These are phyloP conservation scores for Floccularia luteovirens DNA, from an alignment of 768 basidiomycete species.

Conservation along the genomic window DNA sequence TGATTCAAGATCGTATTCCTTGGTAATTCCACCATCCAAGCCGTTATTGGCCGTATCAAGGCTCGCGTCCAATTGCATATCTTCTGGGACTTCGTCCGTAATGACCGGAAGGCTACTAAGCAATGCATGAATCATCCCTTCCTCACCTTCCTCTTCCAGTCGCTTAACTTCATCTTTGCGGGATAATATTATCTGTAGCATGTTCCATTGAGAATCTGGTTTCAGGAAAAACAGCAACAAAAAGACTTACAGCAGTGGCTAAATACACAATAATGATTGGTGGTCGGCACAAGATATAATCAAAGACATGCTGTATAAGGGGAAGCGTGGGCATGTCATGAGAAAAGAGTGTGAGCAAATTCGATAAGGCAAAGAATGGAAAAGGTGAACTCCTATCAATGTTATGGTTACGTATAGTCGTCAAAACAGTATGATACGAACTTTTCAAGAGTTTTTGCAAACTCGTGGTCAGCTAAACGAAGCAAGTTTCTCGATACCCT, in stretches of 20 bases:
- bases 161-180: conserved; percentile 60
- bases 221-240: background rate
- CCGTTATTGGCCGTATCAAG: background rate
- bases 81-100: conserved; percentile 20
- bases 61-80: background rate
- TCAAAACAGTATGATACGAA: conserved; percentile 20
- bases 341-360: conserved; percentile 85
- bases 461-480: conserved; percentile 59
- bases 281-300: conserved; percentile 78
- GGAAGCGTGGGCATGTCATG: conserved; percentile 89
- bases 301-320: conserved; percentile 87
- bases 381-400: conserved; percentile 64
- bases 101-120: conserved; percentile 60
- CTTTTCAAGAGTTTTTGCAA: conserved; percentile 64
- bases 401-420: conserved; percentile 2
- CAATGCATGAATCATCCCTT: conserved; percentile 76
- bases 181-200: conserved; percentile 57
- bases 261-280: conserved; percentile 81
- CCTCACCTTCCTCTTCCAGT: conserved; percentile 64
- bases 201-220: background rate
- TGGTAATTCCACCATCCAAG: too few relatives aligned
- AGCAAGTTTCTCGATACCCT: conserved; percentile 76
- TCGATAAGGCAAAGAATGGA: conserved; percentile 86
- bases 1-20: too few relatives aligned
- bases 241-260: conserved; percentile 60